Evolutionary conservation across 257 asterid genomes (phyloP).

Genomic region (Nicotiana knightiana): DNA sequence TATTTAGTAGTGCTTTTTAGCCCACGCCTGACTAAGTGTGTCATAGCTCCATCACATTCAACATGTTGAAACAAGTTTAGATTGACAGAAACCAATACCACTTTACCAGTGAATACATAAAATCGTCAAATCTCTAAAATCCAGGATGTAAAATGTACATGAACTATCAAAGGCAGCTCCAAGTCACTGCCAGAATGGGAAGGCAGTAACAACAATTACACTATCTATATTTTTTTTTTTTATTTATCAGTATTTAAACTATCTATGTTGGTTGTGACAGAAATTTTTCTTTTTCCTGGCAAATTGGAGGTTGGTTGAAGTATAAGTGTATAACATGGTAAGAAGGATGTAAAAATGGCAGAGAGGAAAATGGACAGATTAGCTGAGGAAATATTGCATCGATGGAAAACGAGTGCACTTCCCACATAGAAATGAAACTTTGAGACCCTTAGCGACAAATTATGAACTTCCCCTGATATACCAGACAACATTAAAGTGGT

Average conservation of each 20-base stretch:
- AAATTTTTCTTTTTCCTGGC: background rate
- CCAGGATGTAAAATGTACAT: background rate
- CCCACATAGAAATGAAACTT: constrained; percentile 5
- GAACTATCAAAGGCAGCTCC: background rate
- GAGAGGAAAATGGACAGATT: background rate
- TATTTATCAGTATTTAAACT: background rate
- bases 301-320: background rate
- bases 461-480: background rate
- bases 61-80: background rate
- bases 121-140: background rate
- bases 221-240: background rate
- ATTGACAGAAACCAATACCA: background rate
- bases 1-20: background rate
- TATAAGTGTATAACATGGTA: background rate
- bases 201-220: background rate
- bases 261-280: background rate
- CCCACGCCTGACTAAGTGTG: background rate
- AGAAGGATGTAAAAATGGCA: background rate
- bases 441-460: background rate
- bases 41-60: background rate
- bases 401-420: background rate
- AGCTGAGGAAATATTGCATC: background rate
- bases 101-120: background rate
- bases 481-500: background rate
- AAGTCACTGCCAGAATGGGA: background rate